These are phyloP conservation scores for Backusella circina DNA, from an alignment of 192 early-diverging fungal genomes.

Conservation along the genomic window DNA sequence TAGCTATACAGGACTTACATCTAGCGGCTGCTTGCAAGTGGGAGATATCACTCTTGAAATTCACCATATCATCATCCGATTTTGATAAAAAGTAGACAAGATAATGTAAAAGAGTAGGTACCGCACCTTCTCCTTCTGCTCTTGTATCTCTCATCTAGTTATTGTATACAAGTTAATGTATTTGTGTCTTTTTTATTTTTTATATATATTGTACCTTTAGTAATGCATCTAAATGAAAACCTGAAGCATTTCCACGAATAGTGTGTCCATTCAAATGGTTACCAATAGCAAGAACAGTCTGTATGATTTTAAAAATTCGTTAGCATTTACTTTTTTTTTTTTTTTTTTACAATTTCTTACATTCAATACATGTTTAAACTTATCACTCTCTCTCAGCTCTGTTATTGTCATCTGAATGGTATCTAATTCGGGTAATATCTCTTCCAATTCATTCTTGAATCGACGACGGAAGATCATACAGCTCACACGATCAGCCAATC, in stretches of 20 bases:
- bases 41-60: conserved; percentile 47
- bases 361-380: conserved; percentile 44
- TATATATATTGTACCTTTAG: conserved; percentile 37
- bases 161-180: neutral
- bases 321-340: neutral
- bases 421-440: conserved; percentile 45
- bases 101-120: conserved; percentile 50
- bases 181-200: neutral
- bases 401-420: conserved; percentile 39
- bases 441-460: conserved; percentile 45
- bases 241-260: conserved; percentile 52
- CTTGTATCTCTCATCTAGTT: conserved; percentile 50
- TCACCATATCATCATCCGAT: conserved; percentile 35
- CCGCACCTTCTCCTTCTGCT: conserved; percentile 37
- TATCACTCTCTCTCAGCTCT: conserved; percentile 37
- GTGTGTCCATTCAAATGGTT: conserved; percentile 51
- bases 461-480: conserved; percentile 52
- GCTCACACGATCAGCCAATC: conserved; percentile 45
- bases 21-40: conserved; percentile 49
- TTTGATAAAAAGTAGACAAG: conserved; percentile 41
- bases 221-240: conserved; percentile 50
- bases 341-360: conserved; percentile 10
- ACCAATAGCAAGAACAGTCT: conserved; percentile 52
- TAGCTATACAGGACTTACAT: conserved; percentile 16
- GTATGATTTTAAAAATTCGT: neutral